Percentiles rank a stretch among this genome's conserved stretches.
Conservation (phyloP, 129 eudicot genomes). For the Rutidosis leptorrhynchoides region DNA sequence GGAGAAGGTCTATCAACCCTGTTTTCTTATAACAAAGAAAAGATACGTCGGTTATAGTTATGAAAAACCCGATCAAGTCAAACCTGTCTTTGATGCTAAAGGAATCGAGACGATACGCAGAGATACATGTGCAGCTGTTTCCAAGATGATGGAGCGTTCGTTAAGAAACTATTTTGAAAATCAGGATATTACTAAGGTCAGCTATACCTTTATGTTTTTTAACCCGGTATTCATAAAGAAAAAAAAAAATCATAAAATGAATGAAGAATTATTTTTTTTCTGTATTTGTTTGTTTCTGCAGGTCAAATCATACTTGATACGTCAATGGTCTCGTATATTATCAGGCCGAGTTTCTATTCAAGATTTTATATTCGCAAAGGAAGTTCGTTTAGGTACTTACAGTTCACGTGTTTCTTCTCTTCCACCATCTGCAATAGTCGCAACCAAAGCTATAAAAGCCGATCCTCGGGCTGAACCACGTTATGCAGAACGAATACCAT, state of each 20-base stretch:
- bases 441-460: slow-evolving; percentile 73
- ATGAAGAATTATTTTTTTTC: neutral
- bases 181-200: slow-evolving; percentile 65
- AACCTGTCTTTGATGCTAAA: slow-evolving; percentile 90
- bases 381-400: slow-evolving; percentile 88
- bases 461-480: slow-evolving; percentile 99
- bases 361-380: slow-evolving; percentile 93
- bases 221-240: neutral
- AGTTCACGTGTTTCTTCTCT: slow-evolving; percentile 63
- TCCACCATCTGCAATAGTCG: slow-evolving; percentile 97
- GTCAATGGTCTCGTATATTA: slow-evolving; percentile 84
- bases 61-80: slow-evolving; percentile 70
- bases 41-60: slow-evolving; percentile 98
- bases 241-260: too few relatives aligned
- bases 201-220: neutral
- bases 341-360: slow-evolving; percentile 78
- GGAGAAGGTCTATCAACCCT: slow-evolving; percentile 94
- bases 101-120: slow-evolving; percentile 95
- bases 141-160: slow-evolving; percentile 89
- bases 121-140: slow-evolving; percentile 93
- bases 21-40: slow-evolving; percentile 95
- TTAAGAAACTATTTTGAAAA: slow-evolving; percentile 71
- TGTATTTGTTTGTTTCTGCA: slow-evolving; percentile 20
- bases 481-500: slow-evolving; percentile 85
- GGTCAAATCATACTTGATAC: slow-evolving; percentile 65